Percentiles rank a stretch among this genome's conserved stretches.
Evolutionary conservation across 805 yeast genomes (phyloP).

Genomic region (Sungouiozyma ichnusensis): DNA sequence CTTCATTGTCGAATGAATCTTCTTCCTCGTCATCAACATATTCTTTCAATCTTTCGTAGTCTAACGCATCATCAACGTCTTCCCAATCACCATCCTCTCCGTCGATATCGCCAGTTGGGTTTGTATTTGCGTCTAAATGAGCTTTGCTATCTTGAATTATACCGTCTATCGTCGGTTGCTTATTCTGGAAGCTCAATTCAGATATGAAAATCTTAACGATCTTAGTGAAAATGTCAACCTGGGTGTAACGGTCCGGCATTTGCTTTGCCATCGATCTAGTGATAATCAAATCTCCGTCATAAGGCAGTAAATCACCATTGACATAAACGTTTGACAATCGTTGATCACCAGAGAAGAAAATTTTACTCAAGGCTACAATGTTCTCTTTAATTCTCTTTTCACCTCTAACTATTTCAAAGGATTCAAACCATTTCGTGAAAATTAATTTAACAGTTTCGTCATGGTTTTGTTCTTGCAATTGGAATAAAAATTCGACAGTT

Average conservation of each 20-base stretch:
- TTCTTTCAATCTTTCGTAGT: conserved; percentile 50
- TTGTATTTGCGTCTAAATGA: conserved; percentile 3
- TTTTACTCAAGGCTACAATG: conserved; percentile 58
- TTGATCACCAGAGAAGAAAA: conserved; percentile 50
- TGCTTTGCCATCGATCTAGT: conserved; percentile 76
- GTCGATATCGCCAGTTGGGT: conserved; percentile 5
- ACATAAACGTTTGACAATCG: conserved; percentile 45
- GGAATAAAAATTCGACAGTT: conserved; percentile 50
- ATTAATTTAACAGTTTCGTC: conserved; percentile 42
- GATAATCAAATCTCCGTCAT: conserved; percentile 50
- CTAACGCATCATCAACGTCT: conserved; percentile 61
- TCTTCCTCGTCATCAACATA: conserved; percentile 32
- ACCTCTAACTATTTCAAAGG: conserved; percentile 75
- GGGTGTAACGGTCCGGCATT: conserved; percentile 52
- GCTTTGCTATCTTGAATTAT: conserved; percentile 22
- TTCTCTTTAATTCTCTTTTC: conserved; percentile 55
- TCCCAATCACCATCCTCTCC: conserved; percentile 56
- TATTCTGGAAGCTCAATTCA: conserved; percentile 59
- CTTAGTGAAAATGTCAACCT: conserved; percentile 58
- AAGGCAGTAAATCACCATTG: conserved; percentile 66
- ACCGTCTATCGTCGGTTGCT: conserved; percentile 32
- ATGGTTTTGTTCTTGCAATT: conserved; percentile 27
- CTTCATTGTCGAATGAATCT: conserved; percentile 13
- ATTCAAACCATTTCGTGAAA: conserved; percentile 71
- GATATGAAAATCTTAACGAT: conserved; percentile 59